Base-by-base conservation (phyloP, 345 rosid species). In the Lumnitzera littorea region DNA sequence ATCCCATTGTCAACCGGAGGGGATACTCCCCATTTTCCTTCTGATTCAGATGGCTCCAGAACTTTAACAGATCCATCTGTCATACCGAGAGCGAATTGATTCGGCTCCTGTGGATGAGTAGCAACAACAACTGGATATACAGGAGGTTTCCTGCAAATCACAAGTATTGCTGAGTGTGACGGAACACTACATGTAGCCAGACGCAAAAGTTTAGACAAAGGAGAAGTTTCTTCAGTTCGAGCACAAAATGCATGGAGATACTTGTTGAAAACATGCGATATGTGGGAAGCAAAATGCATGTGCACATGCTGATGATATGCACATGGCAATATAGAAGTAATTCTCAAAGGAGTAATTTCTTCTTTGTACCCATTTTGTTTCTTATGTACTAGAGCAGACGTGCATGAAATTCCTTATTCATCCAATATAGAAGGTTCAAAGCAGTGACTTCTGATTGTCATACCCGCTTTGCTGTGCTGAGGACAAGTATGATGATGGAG, bases 31-130 rank as follows among this genome's bases (percentile, higher is more conserved):
- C 94, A 82, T 73, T 78, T 76, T 51, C 78, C 74, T 12, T 76
- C 80, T 0, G 81, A 57, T 43, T 86, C 96, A 2, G 77, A 70
- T 15, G 89, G 84, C 74, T 89, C 94, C 17, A 86, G 60, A 13
- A 89, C 86, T 58, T 82, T 74, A 17, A 86, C 83, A 2, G 70
- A 61, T 10, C 94, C 96, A 67, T 86, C 86, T 0, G 83, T 71
- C 29, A 86, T 74, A 49, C 96, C 96, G 50, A 84, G 70, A 0
- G 89, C 87, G 46, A 84, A 68, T 57, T 84, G 94, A 58, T 82
- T 83, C 17, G 88, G 81, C 56, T 89, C 91, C 56, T 77, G 87
- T 3, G 94, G 91, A 49, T 86, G 91, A 57, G 94, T 71, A 3
- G 96, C 77, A 48, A 82, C 73, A 29, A 81, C 91, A 4, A 81